Evolutionary conservation across 2,329 filamentous ascomycete genomes (phyloP).

Genomic region (Penicillium rolfsii): DNA sequence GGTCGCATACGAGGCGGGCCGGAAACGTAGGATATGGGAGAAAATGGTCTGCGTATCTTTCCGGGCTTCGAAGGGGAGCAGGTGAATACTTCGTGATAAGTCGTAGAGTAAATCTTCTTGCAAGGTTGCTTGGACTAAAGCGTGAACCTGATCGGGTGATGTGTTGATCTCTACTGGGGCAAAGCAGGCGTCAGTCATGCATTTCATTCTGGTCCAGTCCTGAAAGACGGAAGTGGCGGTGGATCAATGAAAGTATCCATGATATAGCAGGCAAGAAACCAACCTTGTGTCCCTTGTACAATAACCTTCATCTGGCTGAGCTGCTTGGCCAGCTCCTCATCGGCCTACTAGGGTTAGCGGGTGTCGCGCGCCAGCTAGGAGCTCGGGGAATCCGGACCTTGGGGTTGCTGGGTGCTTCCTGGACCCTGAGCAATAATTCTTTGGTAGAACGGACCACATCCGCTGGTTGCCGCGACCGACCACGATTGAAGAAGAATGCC

Average conservation of each 20-base stretch:
- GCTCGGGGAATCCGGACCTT: conserved; percentile 54
- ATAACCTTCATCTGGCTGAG: conserved; percentile 89
- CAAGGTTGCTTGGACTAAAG: conserved; percentile 81
- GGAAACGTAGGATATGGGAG: conserved; percentile 91
- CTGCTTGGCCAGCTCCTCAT: conserved; percentile 84
- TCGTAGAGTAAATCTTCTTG: conserved; percentile 86
- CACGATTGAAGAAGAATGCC: conserved; percentile 71
- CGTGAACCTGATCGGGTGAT: conserved; percentile 82
- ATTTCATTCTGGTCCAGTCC: conserved; percentile 13
- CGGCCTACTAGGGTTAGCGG: conserved; percentile 64
- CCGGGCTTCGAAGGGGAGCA: conserved; percentile 90
- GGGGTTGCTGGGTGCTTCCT: conserved; percentile 58
- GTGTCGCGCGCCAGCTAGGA: conserved; percentile 60
- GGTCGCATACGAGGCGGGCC: conserved; percentile 62
- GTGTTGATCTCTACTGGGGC: conserved; percentile 72
- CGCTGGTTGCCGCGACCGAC: conserved; percentile 62
- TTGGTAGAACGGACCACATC: conserved; percentile 67
- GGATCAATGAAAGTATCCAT: neutral
- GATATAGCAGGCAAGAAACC: conserved; percentile 4
- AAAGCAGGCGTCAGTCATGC: conserved; percentile 16
- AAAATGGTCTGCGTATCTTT: conserved; percentile 97
- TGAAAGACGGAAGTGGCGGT: neutral
- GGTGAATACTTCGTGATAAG: conserved; percentile 79
- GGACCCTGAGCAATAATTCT: conserved; percentile 64
- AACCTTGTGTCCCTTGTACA: conserved; percentile 90